A percentile compares a stretch with the other conserved stretches of the same genome.
phyloP scores from a whole-genome alignment of 257 asterid genomes.

The Solanum pimpinellifolium region DNA sequence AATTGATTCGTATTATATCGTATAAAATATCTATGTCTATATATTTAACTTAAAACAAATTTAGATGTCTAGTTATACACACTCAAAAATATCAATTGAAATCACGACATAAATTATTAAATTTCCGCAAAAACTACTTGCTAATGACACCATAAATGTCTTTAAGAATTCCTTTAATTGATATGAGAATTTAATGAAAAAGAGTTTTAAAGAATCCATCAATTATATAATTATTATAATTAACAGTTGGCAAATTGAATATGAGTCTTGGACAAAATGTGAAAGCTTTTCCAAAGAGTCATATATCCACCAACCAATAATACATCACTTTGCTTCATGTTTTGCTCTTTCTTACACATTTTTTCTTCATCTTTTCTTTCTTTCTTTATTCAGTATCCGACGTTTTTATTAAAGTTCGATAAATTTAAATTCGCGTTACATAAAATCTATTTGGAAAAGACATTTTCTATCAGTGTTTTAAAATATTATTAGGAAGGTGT shows the following conservation, averaged over 20 bases:
- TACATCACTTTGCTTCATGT: neutral
- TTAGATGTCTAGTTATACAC: fast-evolving
- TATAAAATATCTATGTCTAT: fast-evolving
- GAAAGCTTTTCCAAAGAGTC: neutral
- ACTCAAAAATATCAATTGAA: neutral
- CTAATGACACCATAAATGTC: neutral
- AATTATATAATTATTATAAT: neutral
- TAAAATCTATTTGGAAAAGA: neutral
- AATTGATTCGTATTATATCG: too few relatives aligned
- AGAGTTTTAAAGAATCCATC: neutral
- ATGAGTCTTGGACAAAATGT: neutral
- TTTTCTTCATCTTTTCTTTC: neutral
- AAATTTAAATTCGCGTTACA: fast-evolving
- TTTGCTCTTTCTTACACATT: neutral
- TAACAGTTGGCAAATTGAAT: neutral
- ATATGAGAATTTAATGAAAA: neutral
- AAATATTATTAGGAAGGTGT: neutral
- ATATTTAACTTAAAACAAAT: neutral
- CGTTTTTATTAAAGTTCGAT: neutral
- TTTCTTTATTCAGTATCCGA: fast-evolving
- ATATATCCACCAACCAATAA: neutral
- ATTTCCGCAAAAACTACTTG: neutral
- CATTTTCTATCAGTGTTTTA: neutral
- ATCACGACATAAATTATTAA: neutral
- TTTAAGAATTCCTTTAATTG: neutral